Evolutionary conservation across 306 rosid species (phyloP), one percentile per base, ranked within the genome.

Genomic region (Cicer yamashitae): DNA sequence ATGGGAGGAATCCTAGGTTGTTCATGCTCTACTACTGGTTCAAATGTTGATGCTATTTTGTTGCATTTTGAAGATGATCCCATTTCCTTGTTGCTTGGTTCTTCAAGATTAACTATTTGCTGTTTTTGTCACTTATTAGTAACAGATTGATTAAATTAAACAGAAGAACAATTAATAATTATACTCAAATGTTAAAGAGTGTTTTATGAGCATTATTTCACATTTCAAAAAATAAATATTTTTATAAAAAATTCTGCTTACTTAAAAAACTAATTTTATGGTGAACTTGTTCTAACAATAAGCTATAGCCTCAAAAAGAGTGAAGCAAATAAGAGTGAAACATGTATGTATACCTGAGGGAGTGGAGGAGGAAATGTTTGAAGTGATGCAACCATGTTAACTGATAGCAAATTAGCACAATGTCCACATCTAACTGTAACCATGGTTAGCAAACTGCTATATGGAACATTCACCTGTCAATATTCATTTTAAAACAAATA

Each of bases 361-460:
- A 77, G 86, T 67, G 78, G 93, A 66, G 84, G 79, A 80, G 93
- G 85, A 75, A 79, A 52, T 7, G 91, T 39, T 80, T 86, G 98
- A 79, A 86, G 81, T 12, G 96, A 88, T 39, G 89, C 85, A 54
- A 85, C 89, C 86, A 90, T 78, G 77, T 91, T 90, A 51, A 92
- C 97, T 53, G 99, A 86, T 59, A 94, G 83, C 81, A 94, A 83
- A 92, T 94, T 92, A 40, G 90, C 86, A 76, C 99, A 94, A 71
- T 94, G 97, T 40, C 99, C 99, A 60, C 99, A 94, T 87, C 99
- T 90, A 69, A 94, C 97, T 34, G 99, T 94, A 83, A 86, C 97
- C 30, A 87, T 64, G 75, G 87, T 86, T 74, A 79, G 81, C 85
- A 87, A 10, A 79, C 82, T 86, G 89, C 81, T 88, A 83, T 78